Evolutionary conservation across 2,329 filamentous ascomycete genomes (phyloP).

Genomic region (Hypoxylon sp.): DNA sequence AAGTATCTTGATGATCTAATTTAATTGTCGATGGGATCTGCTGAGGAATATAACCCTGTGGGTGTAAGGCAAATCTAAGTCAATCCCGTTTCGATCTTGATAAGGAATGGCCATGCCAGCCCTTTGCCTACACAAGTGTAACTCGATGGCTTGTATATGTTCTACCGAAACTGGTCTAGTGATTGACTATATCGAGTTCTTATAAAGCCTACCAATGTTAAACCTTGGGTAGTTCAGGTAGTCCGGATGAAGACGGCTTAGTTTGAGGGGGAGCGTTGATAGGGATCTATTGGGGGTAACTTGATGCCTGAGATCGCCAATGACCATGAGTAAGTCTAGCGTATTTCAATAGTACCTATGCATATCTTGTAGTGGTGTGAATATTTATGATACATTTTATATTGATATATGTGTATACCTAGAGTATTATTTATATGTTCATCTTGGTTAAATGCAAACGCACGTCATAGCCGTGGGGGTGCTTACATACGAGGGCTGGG

Average conservation of each 20-base stretch:
- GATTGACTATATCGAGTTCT: background rate
- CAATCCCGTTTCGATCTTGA: background rate
- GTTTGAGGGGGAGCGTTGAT: background rate
- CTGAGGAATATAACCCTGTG: background rate
- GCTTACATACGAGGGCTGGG: slow-evolving; percentile 3
- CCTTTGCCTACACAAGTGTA: background rate
- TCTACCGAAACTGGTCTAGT: background rate
- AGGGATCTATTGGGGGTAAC: background rate
- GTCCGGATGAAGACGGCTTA: background rate
- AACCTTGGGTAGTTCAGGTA: background rate
- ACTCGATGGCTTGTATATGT: background rate
- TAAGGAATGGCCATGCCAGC: background rate
- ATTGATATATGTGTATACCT: background rate
- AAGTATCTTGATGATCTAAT: background rate
- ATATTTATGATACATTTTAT: background rate
- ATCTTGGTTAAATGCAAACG: slow-evolving; percentile 2
- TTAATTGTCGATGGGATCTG: background rate
- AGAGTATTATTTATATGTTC: background rate
- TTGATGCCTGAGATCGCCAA: background rate
- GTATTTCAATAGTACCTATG: background rate
- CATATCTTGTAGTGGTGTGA: background rate
- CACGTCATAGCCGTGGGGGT: slow-evolving; percentile 16
- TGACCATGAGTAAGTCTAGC: background rate
- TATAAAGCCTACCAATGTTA: background rate
- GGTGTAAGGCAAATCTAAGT: background rate